A percentile compares a stretch with the other conserved stretches of the same genome.
Conservation (phyloP, 2,329 filamentous ascomycete species). For the Microcyclospora pomicola region DNA sequence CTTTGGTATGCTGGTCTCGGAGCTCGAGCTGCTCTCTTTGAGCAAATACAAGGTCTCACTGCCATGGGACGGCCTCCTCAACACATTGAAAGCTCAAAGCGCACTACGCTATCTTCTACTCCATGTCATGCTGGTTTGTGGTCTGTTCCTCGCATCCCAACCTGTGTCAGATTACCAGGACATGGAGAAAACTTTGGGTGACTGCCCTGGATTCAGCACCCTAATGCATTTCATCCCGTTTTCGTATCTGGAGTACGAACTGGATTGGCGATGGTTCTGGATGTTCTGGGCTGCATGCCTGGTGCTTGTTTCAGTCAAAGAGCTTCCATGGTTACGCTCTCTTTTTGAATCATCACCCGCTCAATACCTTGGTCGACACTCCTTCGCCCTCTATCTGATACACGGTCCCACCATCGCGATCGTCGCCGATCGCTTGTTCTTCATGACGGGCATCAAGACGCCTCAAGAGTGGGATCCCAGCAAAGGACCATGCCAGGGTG, state of each 20-base stretch:
- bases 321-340: conserved; percentile 12
- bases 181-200: conserved; percentile 7
- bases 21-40: conserved; percentile 42
- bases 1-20: conserved; percentile 46
- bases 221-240: conserved; percentile 11
- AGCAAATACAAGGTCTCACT: conserved; percentile 6
- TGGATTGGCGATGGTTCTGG: conserved; percentile 23
- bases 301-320: conserved; percentile 9
- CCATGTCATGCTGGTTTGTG: conserved; percentile 9
- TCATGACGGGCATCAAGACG: conserved; percentile 13
- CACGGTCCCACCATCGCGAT: conserved; percentile 48
- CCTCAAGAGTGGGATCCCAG: conserved; percentile 8
- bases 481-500: background rate
- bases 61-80: conserved; percentile 7
- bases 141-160: conserved; percentile 12
- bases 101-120: conserved; percentile 6
- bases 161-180: conserved; percentile 10
- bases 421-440: conserved; percentile 35
- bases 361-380: conserved; percentile 43
- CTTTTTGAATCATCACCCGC: conserved; percentile 12
- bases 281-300: conserved; percentile 43
- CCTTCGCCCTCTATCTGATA: conserved; percentile 49
- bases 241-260: conserved; percentile 10
- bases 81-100: conserved; percentile 1
- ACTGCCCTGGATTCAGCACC: conserved; percentile 13